Base-by-base conservation (phyloP, 805 yeast species). In the Teunomyces lycoperdinae region DNA sequence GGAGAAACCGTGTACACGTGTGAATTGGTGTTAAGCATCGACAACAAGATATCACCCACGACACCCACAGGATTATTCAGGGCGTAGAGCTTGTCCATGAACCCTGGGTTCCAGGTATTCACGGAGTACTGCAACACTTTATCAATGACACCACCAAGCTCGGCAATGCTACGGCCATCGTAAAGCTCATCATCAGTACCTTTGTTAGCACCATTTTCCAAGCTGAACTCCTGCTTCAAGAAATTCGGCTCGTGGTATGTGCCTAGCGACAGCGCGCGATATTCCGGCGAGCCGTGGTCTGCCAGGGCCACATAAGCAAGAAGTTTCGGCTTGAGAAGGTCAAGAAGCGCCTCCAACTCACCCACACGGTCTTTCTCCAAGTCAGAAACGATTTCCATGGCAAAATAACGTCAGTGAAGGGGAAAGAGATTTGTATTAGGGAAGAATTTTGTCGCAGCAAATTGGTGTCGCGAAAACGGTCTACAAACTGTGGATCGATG, bases 1-100 rank as follows among this genome's bases (percentile, higher is more conserved):
- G 96, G 96, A 3, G 92, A 83, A 1, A 89, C 96, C 0, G 91
- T 86, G 59, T 79, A 88, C 1, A 89, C 96, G 61, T 88, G 96
- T 1, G 91, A 83, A 64, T 89, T 89, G 2, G 96, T 89, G 67
- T 89, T 88, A 47, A 88, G 69, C 8, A 84, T 67, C 29, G 89
- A 80, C 45, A 88, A 68, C 3, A 88, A 62, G 44, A 88, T 49
- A 61, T 88, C 96, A 2, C 88, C 75, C 5, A 88, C 75, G 5
- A 88, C 80, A 6, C 96, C 96, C 28, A 87, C 83, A 1, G 96
- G 91, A 59, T 87, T 88, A 26, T 88, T 87, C n/a, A 88, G 80
- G 0, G 95, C 95, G 56, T 88, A 88, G 47, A 88, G 70, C 63
- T 88, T 88, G 61, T 89, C 96, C 69, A 88, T 66, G 58, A 88